A percentile compares a stretch with the other conserved stretches of the same genome.
Conservation (phyloP, 2,329 filamentous ascomycete genomes). For the Penicillium rolfsii region DNA sequence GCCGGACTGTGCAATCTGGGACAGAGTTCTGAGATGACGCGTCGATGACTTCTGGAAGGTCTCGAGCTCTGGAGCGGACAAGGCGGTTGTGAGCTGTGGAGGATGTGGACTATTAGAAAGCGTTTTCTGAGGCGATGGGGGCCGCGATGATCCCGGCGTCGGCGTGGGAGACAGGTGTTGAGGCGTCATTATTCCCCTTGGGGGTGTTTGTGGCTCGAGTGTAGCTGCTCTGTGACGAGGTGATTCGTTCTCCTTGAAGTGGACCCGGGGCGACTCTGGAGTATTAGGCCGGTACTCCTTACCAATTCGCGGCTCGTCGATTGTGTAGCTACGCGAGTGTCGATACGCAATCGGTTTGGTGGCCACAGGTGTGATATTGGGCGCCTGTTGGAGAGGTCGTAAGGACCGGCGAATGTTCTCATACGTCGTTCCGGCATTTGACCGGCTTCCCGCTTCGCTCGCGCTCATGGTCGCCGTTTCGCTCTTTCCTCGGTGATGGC, state of each 20-base stretch:
- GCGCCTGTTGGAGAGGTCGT: constrained; percentile 71
- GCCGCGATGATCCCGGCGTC: constrained; percentile 34
- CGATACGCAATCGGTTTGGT: constrained; percentile 39
- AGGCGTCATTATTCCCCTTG: constrained; percentile 26
- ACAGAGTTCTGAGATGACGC: constrained; percentile 83
- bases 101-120: constrained; percentile 37
- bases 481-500: constrained; percentile 76
- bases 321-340: constrained; percentile 63
- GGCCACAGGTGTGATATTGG: constrained; percentile 52
- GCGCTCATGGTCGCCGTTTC: constrained; percentile 56
- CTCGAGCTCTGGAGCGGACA: constrained; percentile 74
- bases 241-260: constrained; percentile 36
- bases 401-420: constrained; percentile 75
- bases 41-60: constrained; percentile 86
- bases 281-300: constrained; percentile 40
- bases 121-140: constrained; percentile 33
- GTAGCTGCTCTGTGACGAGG: constrained; percentile 27
- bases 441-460: constrained; percentile 24
- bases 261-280: constrained; percentile 35
- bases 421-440: constrained; percentile 67
- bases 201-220: constrained; percentile 30
- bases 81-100: constrained; percentile 45
- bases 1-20: constrained; percentile 75
- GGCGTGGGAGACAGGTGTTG: constrained; percentile 31
- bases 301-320: constrained; percentile 57